Conservation (phyloP, 2,329 filamentous ascomycete genomes). For the Talaromyces sp. region DNA sequence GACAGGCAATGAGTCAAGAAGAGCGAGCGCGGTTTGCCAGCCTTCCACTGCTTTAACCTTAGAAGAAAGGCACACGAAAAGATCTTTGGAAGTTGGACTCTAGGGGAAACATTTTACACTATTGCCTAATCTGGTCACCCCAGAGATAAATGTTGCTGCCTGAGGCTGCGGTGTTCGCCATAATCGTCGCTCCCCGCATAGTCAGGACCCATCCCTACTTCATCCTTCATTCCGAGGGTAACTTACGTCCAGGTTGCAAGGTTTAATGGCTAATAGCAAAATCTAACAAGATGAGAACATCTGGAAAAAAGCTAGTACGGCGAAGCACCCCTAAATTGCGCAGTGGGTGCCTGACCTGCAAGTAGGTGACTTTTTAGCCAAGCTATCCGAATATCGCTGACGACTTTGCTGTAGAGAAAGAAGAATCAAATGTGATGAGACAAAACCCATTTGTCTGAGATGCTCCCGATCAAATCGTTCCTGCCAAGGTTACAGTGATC, state of each 20-base stretch:
- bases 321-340: not conserved
- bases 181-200: too few species aligned
- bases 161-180: too few species aligned
- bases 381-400: not conserved
- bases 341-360: slow-evolving; percentile 3
- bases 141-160: too few species aligned
- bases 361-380: not conserved
- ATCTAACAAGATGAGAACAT: not conserved
- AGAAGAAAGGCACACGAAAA: too few species aligned
- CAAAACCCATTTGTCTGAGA: not conserved
- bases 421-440: slow-evolving; percentile 4
- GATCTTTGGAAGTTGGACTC: too few species aligned
- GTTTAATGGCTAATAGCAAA: not conserved
- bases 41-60: too few species aligned
- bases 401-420: not conserved
- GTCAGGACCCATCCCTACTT: too few species aligned
- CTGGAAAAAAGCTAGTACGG: not conserved
- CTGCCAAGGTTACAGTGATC: not conserved
- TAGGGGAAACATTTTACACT: too few species aligned
- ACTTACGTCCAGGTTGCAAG: not conserved
- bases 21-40: too few species aligned
- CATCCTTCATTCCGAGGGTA: too few species aligned
- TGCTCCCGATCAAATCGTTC: not conserved
- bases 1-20: too few species aligned
- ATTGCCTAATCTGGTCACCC: too few species aligned